phyloP scores from a whole-genome alignment of 805 yeast genomes.

The Wilhelminamyces savonicus region DNA sequence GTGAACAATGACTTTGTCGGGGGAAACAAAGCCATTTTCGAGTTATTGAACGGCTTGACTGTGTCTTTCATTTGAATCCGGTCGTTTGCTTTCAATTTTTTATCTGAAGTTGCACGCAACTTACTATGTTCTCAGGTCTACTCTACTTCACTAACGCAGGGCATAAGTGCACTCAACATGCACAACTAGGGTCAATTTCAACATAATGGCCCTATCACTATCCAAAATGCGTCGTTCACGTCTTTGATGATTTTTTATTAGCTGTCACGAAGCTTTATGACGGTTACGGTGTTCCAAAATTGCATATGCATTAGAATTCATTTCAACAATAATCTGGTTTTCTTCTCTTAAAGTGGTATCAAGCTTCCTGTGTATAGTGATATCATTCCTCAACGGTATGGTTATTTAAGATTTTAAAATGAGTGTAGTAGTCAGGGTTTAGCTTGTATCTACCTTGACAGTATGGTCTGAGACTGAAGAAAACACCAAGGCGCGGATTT shows the following conservation, averaged over 20 bases:
- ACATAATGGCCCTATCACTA: conserved; percentile 12
- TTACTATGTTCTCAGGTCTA: conserved; percentile 1
- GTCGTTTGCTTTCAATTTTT: conserved; percentile 1
- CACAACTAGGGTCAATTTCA: conserved; percentile 15
- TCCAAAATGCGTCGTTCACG: too few species aligned
- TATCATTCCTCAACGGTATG: conserved; percentile 51
- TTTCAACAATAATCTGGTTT: conserved; percentile 4
- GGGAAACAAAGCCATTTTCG: conserved; percentile 52
- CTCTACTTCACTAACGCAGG: conserved; percentile 19
- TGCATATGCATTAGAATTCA: conserved; percentile 3
- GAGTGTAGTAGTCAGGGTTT: too few species aligned
- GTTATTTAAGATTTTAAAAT: too few species aligned
- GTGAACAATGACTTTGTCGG: conserved; percentile 78
- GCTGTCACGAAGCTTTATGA: conserved; percentile 9
- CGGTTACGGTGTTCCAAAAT: conserved; percentile 4
- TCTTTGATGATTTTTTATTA: conserved; percentile 13
- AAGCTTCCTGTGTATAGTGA: conserved; percentile 31
- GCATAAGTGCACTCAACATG: conserved; percentile 29
- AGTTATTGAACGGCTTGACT: conserved; percentile 37
- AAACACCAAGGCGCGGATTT: too few species aligned
- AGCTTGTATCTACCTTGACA: too few species aligned
- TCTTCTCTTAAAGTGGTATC: conserved; percentile 4
- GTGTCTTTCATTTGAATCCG: conserved; percentile 8
- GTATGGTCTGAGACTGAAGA: too few species aligned
- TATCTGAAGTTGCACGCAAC: conserved; percentile 1